Conservation (phyloP, 176 grass and related monocot species). For the Miscanthus lutarioriparius region DNA sequence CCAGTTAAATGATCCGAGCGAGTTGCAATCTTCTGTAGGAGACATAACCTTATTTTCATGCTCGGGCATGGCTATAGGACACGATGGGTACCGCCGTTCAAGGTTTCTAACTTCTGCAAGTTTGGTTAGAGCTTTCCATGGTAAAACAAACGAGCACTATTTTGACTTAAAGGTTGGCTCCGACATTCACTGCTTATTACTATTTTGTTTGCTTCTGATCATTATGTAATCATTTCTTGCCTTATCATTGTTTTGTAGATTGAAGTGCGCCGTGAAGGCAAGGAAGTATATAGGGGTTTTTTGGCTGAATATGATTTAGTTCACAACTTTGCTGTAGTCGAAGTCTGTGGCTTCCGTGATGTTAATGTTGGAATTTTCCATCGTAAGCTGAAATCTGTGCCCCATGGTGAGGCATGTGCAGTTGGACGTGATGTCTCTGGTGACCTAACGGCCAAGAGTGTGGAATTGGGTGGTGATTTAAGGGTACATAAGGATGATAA, state of each 20-base stretch:
- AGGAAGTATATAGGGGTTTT: background rate
- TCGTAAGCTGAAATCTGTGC: background rate
- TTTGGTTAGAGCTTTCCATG: background rate
- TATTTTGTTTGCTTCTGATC: background rate
- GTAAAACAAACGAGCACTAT: background rate
- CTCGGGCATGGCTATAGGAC: conserved; percentile 3
- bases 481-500: background rate
- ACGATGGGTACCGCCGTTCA: background rate
- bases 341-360: background rate
- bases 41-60: background rate
- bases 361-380: background rate
- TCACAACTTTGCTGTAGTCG: background rate
- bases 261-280: conserved; percentile 17
- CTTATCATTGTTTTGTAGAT: background rate
- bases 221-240: background rate
- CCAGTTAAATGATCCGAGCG: background rate
- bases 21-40: background rate
- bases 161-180: background rate
- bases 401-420: background rate
- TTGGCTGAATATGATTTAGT: background rate
- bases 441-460: background rate
- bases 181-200: background rate
- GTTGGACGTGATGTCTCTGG: conserved; percentile 1
- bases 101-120: conserved; percentile 3
- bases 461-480: background rate